A percentile compares a stretch with the other conserved stretches of the same genome.
These are phyloP conservation scores for Mucor irregularis DNA, from an alignment of 371 early-diverging fungal species.

Conservation along the genomic window DNA sequence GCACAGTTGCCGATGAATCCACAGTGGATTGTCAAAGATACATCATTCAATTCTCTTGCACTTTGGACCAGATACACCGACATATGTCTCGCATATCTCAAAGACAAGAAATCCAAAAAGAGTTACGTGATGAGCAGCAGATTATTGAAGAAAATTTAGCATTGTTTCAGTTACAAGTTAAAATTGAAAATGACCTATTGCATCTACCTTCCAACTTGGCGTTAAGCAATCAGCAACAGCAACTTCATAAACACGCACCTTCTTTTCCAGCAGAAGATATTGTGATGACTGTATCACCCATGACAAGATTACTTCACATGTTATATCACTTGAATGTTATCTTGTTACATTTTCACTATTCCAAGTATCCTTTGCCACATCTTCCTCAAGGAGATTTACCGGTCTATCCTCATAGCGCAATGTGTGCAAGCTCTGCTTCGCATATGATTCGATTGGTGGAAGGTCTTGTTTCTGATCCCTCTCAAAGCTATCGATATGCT, in stretches of 20 bases:
- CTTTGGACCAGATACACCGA: conserved; percentile 33
- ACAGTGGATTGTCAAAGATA: conserved; percentile 16
- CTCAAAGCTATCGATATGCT: conserved; percentile 6
- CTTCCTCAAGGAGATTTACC: not conserved
- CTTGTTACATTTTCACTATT: conserved; percentile 81
- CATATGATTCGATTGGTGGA: conserved; percentile 39
- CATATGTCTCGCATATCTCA: conserved; percentile 30
- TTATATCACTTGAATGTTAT: conserved; percentile 81
- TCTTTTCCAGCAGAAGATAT: conserved; percentile 24
- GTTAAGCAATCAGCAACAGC: conserved; percentile 10
- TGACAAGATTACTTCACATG: conserved; percentile 61
- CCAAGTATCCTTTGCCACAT: conserved; percentile 40
- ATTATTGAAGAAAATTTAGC: conserved; percentile 36
- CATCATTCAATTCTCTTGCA: conserved; percentile 23
- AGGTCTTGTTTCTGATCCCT: conserved; percentile 27
- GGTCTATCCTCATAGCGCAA: conserved; percentile 31
- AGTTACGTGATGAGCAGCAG: conserved; percentile 33
- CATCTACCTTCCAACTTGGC: conserved; percentile 43
- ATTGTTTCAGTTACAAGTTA: conserved; percentile 20
- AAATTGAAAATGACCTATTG: conserved; percentile 20
- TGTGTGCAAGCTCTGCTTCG: conserved; percentile 40
- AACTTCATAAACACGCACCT: not conserved
- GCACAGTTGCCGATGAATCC: not conserved
- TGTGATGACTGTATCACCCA: conserved; percentile 9
- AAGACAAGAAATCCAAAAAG: conserved; percentile 35